Evolutionary conservation across 1,139 yeast genomes (phyloP), one percentile per base, ranked within the genome.

Genomic region (Pichia sp.): DNA sequence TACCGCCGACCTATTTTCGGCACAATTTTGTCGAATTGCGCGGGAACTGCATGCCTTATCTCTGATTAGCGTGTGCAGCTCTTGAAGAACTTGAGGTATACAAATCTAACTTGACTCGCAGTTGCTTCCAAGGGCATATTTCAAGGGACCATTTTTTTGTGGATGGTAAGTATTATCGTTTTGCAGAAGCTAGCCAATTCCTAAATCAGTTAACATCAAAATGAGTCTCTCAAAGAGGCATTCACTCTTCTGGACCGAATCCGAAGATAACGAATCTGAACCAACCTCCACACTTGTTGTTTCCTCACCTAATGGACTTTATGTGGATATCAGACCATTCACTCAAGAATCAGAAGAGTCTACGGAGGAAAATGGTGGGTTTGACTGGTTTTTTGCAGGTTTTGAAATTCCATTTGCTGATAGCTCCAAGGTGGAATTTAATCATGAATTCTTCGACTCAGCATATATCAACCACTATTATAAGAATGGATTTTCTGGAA

Each of bases 241-340:
- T 19, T 52, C 59, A 11, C 54, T 61, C 2, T 49, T 49, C 6
- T 61, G 63, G 63, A 56, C 58, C 7, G 46, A 54, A 29, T 58
- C 64, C 1, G 52, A 58, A 23, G 77, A 80, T 0, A 70, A 67
- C 2, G 68, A 79, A 1, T 63, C 63, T 5, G 87, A 83, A 59
- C 67, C 69, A 47, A 78, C 87, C 10, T 67, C 70, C 53, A 82
- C 87, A 0, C 62, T 81, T 62, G 86, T 81, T 4, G 61, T 80
- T n/a, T 73, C 78, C 1, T 72, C 82, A 1, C 75, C 77, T 1
- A 61, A 65, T 2, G 72, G 72, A 13, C 74, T 74, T 59, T 78
- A 76, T 67, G 78, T 79, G 19, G 88, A 77, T 34, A 56, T 75
- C 47, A 67, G 78, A 55, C 70, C 73, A 6, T 61, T 69, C 1